Percentiles rank a stretch among this genome's conserved stretches.
These are phyloP conservation scores for Planoprotostelium fungivorum DNA, from an alignment of 78 protist species.

Conservation along the genomic window DNA sequence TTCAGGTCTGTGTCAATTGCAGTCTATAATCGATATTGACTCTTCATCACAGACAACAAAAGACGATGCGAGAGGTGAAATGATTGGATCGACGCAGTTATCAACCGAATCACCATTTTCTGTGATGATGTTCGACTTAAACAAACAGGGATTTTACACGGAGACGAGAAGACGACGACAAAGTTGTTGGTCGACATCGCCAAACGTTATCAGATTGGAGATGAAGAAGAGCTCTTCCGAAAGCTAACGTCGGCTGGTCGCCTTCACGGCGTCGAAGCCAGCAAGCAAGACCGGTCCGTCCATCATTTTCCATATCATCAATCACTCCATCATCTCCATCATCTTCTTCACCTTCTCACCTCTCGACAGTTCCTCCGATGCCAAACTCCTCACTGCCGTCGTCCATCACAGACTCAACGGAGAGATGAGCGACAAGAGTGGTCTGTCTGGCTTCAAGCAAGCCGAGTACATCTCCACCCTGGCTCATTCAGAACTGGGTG, in stretches of 20 bases:
- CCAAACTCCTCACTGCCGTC: background rate
- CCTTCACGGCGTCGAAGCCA: background rate
- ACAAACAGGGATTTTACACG: background rate
- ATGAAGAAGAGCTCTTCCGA: background rate
- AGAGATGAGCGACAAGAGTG: background rate
- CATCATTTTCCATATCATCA: background rate
- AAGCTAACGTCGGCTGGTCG: background rate
- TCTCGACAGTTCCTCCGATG: background rate
- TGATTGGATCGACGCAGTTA: background rate
- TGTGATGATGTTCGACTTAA: background rate
- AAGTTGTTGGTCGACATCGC: background rate
- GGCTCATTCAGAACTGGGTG: background rate
- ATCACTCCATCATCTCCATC: too few relatives aligned
- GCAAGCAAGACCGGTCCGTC: too few relatives aligned
- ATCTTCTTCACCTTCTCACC: too few relatives aligned
- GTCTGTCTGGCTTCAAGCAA: background rate
- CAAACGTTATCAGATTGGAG: background rate
- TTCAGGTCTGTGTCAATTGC: too few relatives aligned
- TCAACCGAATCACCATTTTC: background rate
- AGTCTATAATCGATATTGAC: too few relatives aligned
- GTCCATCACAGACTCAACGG: background rate
- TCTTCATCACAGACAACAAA: too few relatives aligned
- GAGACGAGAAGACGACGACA: background rate
- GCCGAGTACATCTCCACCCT: background rate
- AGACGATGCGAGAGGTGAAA: too few relatives aligned